Conservation (phyloP, 1,284 basidiomycete genomes). For the Apiotrichum mycotoxinovorans region DNA sequence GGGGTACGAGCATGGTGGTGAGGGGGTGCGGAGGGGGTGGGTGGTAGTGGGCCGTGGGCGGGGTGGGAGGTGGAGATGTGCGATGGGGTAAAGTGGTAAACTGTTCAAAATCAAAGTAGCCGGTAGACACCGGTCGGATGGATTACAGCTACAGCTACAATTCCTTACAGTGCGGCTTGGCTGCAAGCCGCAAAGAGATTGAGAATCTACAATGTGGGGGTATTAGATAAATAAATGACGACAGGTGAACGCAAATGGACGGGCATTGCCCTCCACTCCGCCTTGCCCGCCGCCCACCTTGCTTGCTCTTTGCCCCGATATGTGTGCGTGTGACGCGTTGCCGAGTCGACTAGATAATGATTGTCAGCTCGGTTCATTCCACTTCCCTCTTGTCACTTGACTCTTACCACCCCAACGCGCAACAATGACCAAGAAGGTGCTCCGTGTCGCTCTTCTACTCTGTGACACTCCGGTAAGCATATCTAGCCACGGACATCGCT, state of each 20-base stretch:
- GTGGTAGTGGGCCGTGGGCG: no score
- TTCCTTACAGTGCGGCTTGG: no score
- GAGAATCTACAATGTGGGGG: not conserved
- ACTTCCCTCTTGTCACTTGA: not conserved
- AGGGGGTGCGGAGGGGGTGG: not conserved
- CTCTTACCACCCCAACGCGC: not conserved
- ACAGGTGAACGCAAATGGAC: not conserved
- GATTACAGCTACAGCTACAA: no score
- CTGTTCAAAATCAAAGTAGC: not conserved
- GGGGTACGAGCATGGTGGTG: conserved; percentile 2
- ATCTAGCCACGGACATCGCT: not conserved
- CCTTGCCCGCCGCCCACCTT: not conserved
- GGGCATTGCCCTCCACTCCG: not conserved
- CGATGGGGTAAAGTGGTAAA: not conserved
- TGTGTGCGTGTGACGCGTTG: no score
- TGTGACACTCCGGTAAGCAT: conserved; percentile 47
- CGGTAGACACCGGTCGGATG: not conserved
- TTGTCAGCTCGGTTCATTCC: not conserved
- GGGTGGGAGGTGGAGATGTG: not conserved
- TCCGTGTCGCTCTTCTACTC: conserved; percentile 46
- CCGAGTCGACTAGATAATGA: no score
- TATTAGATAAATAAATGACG: not conserved
- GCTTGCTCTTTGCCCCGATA: not conserved
- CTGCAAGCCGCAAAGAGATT: no score
- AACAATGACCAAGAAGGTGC: conserved; percentile 23